These are phyloP conservation scores for Sporisorium sorghi DNA, from an alignment of 1,284 basidiomycete species.

Conservation along the genomic window DNA sequence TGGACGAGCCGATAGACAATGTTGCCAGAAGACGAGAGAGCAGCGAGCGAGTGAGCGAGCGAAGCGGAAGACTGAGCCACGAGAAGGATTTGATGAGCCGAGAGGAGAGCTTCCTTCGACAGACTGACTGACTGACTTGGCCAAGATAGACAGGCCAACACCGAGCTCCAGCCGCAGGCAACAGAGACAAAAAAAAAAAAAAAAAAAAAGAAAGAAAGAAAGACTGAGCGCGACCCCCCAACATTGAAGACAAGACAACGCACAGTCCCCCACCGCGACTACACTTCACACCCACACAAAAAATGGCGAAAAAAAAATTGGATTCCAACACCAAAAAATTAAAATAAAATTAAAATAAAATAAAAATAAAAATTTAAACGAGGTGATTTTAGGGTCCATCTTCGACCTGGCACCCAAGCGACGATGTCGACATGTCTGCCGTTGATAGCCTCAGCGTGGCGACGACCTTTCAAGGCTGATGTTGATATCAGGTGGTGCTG, in stretches of 20 bases:
- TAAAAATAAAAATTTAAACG: background rate
- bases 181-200: background rate
- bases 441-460: background rate
- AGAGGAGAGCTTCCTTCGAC: constrained; percentile 1
- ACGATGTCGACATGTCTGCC: background rate
- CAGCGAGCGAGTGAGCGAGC: background rate
- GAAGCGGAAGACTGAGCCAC: constrained; percentile 1
- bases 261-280: constrained; percentile 26
- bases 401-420: background rate
- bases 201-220: background rate
- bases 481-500: too few relatives aligned
- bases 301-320: constrained; percentile 5
- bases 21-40: background rate
- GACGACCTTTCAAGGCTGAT: too few relatives aligned
- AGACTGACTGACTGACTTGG: too few relatives aligned
- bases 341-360: background rate
- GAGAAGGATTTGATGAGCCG: constrained; percentile 7
- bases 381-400: constrained; percentile 3
- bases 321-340: too few relatives aligned
- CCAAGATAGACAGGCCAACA: too few relatives aligned
- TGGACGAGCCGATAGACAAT: constrained; percentile 5
- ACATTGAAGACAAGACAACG: constrained; percentile 13
- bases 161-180: constrained; percentile 1
- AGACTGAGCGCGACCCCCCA: constrained; percentile 20
- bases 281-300: constrained; percentile 16